These are phyloP conservation scores for Puccinia coronata DNA, from an alignment of 1,284 basidiomycete species.

Conservation along the genomic window DNA sequence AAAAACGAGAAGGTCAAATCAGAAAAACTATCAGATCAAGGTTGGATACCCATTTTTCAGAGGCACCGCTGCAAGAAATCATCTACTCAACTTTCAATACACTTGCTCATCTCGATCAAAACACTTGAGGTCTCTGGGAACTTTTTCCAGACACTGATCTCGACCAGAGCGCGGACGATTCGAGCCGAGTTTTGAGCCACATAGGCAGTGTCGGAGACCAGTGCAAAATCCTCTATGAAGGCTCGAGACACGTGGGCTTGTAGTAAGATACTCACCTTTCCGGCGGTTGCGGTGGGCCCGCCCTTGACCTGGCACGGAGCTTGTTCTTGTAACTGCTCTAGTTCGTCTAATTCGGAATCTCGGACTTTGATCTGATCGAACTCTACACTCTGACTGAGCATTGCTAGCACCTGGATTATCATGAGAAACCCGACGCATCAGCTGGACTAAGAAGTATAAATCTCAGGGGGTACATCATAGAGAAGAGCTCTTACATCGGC, in stretches of 20 bases:
- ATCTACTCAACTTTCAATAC: slow-evolving; percentile 58
- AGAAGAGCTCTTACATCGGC: slow-evolving; percentile 78
- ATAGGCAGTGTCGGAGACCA: slow-evolving; percentile 93
- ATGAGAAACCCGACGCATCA: background rate
- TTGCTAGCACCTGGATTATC: slow-evolving; percentile 58
- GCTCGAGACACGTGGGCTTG: slow-evolving; percentile 85
- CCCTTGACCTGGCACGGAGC: slow-evolving; percentile 90
- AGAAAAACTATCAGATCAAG: background rate
- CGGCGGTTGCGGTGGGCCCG: slow-evolving; percentile 87
- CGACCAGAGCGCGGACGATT: slow-evolving; percentile 87
- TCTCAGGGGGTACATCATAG: slow-evolving; percentile 90
- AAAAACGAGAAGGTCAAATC: slow-evolving; percentile 2
- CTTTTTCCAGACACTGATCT: slow-evolving; percentile 87
- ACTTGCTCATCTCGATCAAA: slow-evolving; percentile 86
- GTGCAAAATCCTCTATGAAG: slow-evolving; percentile 87
- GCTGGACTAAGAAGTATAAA: slow-evolving; percentile 72
- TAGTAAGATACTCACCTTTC: slow-evolving; percentile 94
- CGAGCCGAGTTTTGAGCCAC: slow-evolving; percentile 86
- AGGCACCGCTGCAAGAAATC: background rate
- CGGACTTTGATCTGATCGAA: slow-evolving; percentile 94
- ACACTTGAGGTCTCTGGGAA: slow-evolving; percentile 81
- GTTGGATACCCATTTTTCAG: background rate
- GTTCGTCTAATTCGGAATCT: slow-evolving; percentile 83
- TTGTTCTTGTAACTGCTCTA: slow-evolving; percentile 70
- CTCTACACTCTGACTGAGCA: slow-evolving; percentile 56